Conservation (phyloP, 192 early-diverging fungal genomes). For the Gorgonomyces haynaldii region DNA sequence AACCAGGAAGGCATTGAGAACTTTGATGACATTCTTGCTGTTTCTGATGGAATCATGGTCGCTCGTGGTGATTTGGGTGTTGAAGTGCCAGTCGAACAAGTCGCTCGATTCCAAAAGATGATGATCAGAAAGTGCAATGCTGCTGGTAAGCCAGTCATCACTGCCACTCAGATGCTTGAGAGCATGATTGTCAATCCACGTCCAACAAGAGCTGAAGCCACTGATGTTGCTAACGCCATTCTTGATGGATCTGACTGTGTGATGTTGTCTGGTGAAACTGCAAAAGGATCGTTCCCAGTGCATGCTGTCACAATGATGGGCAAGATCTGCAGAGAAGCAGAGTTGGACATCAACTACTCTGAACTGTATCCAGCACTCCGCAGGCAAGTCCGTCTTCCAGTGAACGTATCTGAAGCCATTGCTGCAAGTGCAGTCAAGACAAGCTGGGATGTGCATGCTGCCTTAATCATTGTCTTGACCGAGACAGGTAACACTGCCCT, state of each 20-base stretch:
- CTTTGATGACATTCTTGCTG: slow-evolving; percentile 94
- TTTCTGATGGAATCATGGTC: slow-evolving; percentile 96
- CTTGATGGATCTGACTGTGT: slow-evolving; percentile 97
- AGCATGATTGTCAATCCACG: slow-evolving; percentile 70
- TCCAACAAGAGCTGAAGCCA: slow-evolving; percentile 97
- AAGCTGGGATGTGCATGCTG: slow-evolving; percentile 52
- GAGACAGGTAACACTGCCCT: slow-evolving; percentile 75
- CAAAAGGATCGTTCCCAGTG: slow-evolving; percentile 86
- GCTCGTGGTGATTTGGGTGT: slow-evolving; percentile 97
- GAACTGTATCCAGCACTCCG: slow-evolving; percentile 86
- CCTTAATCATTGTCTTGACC: slow-evolving; percentile 81
- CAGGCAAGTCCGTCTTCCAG: slow-evolving; percentile 59
- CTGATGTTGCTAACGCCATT: slow-evolving; percentile 96
- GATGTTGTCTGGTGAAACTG: slow-evolving; percentile 97
- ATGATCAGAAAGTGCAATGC: slow-evolving; percentile 97
- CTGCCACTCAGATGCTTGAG: slow-evolving; percentile 96
- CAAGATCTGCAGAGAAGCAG: slow-evolving; percentile 82
- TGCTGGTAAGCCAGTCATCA: slow-evolving; percentile 91
- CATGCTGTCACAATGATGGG: slow-evolving; percentile 91
- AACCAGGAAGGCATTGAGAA: slow-evolving; percentile 94
- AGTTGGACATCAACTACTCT: slow-evolving; percentile 88
- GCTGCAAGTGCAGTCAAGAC: slow-evolving; percentile 67
- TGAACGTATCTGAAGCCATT: slow-evolving; percentile 79
- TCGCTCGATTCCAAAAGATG: slow-evolving; percentile 79
- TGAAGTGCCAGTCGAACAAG: slow-evolving; percentile 85